Conservation (phyloP, 1,284 basidiomycete genomes). For the Austroboletus olivaceoglutinosus region DNA sequence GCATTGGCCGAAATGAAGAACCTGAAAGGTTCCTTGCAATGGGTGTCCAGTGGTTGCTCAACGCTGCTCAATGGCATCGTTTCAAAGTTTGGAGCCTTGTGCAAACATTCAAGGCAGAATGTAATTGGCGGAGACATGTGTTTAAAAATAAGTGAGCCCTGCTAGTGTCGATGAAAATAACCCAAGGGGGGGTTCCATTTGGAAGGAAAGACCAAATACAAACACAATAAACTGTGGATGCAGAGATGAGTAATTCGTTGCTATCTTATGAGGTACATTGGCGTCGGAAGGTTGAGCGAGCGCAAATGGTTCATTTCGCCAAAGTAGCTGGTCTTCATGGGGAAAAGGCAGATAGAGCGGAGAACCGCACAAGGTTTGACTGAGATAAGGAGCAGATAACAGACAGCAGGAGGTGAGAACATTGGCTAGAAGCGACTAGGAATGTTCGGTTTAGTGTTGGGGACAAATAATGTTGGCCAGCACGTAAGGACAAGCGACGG, state of each 20-base stretch:
- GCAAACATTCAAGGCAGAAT: neutral
- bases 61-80: neutral
- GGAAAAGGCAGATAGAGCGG: slow-evolving; percentile 25
- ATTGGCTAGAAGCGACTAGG: neutral
- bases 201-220: slow-evolving; percentile 1
- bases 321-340: slow-evolving; percentile 13
- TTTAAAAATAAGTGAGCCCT: neutral
- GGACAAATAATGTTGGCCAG: neutral
- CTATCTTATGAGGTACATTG: slow-evolving; percentile 21
- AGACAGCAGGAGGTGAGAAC: neutral
- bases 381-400: slow-evolving; percentile 28
- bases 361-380: slow-evolving; percentile 21
- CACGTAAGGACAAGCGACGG: slow-evolving; percentile 2
- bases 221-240: slow-evolving; percentile 9
- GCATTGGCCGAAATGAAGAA: slow-evolving; percentile 9
- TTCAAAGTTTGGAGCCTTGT: too few species aligned
- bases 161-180: neutral
- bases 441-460: neutral
- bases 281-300: slow-evolving; percentile 10
- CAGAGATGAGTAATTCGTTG: slow-evolving; percentile 27
- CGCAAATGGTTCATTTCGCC: slow-evolving; percentile 28
- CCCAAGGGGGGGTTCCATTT: neutral
- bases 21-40: neutral
- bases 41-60: neutral
- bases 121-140: neutral